Base-by-base conservation (phyloP, 2,329 filamentous ascomycete genomes). In the Aspergillus phoenicis region DNA sequence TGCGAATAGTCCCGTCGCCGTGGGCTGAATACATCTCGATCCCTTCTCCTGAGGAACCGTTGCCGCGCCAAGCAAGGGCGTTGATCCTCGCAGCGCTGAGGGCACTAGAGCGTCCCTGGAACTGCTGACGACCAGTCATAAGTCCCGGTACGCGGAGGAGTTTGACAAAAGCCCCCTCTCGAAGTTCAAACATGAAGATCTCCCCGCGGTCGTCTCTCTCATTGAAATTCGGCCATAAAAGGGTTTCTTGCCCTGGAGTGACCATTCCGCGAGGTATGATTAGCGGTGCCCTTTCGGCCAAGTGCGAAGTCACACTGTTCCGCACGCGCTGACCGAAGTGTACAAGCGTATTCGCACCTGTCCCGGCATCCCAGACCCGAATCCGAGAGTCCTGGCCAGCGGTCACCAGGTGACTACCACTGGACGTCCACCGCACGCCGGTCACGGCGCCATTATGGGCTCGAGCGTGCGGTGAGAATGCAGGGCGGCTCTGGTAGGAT, bases 371-470 rank as follows among this genome's bases (percentile, higher is more conserved):
- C 94, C 94, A 98, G 1, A 97, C 91, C 4, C 93, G 86, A 64
- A 98, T 89, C 8, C 89, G 86, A 52, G 91, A 84, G 73, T 98
- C 95, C 60, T 96, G 90, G 0, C 93, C 93, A 2, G 91, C 85
- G 0, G 90, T 92, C 11, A 97, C 82, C 17, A 98, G 82, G 71
- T 90, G 88, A 13, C 81, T 82, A 0, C 92, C 92, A 71, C 92
- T 88, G 62, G 91, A 88, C 0, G 90, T 93, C 92, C 93, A 98
- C 0, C 88, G 83, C 7, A 97, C 80, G 1, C 91, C 91, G 63
- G 97, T 97, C 2, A 96, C 92, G 1, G 91, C 86, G 3, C 91
- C 93, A 10, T 85, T 83, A 70, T 98, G 94, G 0, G 94, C 92
- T 67, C 82, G 77, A 45, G 77, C 81, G 58, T 72, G 74, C n/a